Evolutionary conservation across 2,329 filamentous ascomycete genomes (phyloP).

Genomic region (Venturia effusa): DNA sequence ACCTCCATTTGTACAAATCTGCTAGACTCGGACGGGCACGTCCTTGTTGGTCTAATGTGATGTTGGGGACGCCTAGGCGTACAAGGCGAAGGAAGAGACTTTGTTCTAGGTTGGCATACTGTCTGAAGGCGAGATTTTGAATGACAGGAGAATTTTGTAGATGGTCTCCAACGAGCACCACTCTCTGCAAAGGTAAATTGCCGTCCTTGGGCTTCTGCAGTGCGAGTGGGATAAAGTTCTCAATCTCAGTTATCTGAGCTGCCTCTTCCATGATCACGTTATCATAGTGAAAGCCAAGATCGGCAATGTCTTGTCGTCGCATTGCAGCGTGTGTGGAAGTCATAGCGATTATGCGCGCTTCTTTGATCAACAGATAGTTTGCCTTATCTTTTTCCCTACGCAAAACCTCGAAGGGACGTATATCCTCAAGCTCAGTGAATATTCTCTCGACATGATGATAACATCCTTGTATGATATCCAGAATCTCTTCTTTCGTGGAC

Average conservation of each 20-base stretch:
- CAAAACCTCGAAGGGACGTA: constrained; percentile 89
- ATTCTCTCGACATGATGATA: constrained; percentile 82
- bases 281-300: constrained; percentile 92
- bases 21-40: constrained; percentile 81
- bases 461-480: constrained; percentile 75
- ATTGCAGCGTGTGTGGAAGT: constrained; percentile 97
- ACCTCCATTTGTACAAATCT: constrained; percentile 87
- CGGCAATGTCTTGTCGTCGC: constrained; percentile 77
- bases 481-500: constrained; percentile 51
- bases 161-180: constrained; percentile 91
- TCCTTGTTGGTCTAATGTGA: constrained; percentile 86
- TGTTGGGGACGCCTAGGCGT: constrained; percentile 80
- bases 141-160: constrained; percentile 94
- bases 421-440: constrained; percentile 85
- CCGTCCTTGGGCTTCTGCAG: constrained; percentile 71
- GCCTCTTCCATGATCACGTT: constrained; percentile 98
- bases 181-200: constrained; percentile 66
- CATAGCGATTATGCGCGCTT: constrained; percentile 98
- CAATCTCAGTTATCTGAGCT: constrained; percentile 93
- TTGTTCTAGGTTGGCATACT: constrained; percentile 93
- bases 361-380: constrained; percentile 89
- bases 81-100: constrained; percentile 87
- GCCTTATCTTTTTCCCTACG: constrained; percentile 82
- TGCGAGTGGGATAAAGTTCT: constrained; percentile 92
- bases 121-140: constrained; percentile 84